A percentile compares a stretch with the other conserved stretches of the same genome.
Conservation (phyloP, 2,329 filamentous ascomycete species). For the Nemania sp. region DNA sequence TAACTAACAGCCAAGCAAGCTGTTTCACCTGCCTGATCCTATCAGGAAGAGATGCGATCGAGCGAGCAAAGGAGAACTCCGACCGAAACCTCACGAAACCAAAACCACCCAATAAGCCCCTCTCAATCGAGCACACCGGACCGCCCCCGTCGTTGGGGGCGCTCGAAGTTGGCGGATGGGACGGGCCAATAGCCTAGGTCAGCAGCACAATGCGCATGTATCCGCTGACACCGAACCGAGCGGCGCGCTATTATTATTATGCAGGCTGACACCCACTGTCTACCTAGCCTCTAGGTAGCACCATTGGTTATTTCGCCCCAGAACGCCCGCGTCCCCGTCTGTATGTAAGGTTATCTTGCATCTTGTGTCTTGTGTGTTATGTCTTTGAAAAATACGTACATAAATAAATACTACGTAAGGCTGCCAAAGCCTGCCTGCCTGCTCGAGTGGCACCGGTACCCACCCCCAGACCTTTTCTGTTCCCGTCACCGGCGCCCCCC, state of each 20-base stretch:
- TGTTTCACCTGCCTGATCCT: neutral
- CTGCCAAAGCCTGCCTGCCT: conserved; percentile 3
- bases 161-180: neutral
- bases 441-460: too few relatives aligned
- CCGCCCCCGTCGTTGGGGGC: neutral
- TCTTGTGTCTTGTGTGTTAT: too few relatives aligned
- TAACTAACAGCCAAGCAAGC: neutral
- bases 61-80: neutral
- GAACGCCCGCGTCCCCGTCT: neutral
- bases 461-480: neutral
- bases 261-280: conserved; percentile 8
- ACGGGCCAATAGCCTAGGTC: neutral
- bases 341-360: too few relatives aligned
- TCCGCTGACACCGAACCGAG: conserved; percentile 4
- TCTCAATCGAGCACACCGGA: neutral
- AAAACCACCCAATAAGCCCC: neutral
- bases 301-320: neutral
- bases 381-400: too few relatives aligned
- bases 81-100: neutral
- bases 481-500: too few relatives aligned
- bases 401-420: neutral
- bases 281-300: too few relatives aligned
- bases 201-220: neutral
- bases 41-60: too few relatives aligned
- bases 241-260: neutral